phyloP scores from a whole-genome alignment of 768 basidiomycete genomes.

The Boletus subcaerulescens region DNA sequence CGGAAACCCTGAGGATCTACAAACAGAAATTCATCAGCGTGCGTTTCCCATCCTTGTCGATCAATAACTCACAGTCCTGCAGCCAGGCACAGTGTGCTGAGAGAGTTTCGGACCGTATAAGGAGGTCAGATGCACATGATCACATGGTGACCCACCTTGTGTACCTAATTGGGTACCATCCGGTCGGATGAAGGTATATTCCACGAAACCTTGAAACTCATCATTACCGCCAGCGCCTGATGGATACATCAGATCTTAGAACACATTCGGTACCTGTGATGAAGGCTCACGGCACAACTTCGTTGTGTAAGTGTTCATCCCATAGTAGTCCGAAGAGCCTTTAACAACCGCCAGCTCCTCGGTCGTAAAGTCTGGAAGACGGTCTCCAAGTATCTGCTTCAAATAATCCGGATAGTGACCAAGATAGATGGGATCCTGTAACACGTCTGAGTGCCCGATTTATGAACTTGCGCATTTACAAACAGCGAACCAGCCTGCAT shows the following conservation, averaged over 20 bases:
- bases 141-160: conserved; percentile 40
- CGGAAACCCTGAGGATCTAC: conserved; percentile 69
- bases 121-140: not conserved
- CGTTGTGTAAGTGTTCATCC: conserved; percentile 71
- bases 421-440: conserved; percentile 66
- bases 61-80: conserved; percentile 51
- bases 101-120: not conserved
- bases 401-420: conserved; percentile 65
- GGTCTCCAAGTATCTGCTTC: conserved; percentile 51
- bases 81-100: conserved; percentile 63
- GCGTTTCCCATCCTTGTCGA: not conserved
- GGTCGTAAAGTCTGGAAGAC: conserved; percentile 55
- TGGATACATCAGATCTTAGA: not conserved
- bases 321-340: conserved; percentile 69
- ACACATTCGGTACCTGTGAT: not conserved
- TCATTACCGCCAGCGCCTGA: conserved; percentile 57
- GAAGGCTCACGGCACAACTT: conserved; percentile 51
- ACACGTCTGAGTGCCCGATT: not conserved
- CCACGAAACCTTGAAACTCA: conserved; percentile 60
- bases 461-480: conserved; percentile 13
- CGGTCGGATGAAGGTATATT: conserved; percentile 59
- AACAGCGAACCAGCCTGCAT: conserved; percentile 41
- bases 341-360: conserved; percentile 57
- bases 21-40: not conserved
- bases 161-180: conserved; percentile 64